These are phyloP conservation scores for Filosporella fistucella DNA, from an alignment of 495 filamentous ascomycete genomes.

Conservation along the genomic window DNA sequence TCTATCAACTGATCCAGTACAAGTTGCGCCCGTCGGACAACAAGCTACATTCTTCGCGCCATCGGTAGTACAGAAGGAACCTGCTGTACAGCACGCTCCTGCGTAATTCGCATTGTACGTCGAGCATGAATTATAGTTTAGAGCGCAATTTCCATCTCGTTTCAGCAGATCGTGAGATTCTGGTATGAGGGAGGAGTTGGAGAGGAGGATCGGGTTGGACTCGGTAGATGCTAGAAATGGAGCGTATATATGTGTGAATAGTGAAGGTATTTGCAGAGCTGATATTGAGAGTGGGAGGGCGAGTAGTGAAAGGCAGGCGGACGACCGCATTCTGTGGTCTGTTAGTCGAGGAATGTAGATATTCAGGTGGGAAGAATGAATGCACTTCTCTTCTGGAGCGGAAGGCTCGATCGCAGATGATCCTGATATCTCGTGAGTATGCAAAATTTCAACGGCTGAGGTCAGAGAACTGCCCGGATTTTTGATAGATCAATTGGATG, in stretches of 20 bases:
- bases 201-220: too few species aligned
- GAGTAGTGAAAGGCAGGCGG: conserved; percentile 1
- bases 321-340: conserved; percentile 12
- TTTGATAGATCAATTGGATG: neutral
- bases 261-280: conserved; percentile 19
- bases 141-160: conserved; percentile 43
- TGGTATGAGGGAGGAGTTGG: conserved; percentile 7
- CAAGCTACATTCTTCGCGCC: conserved; percentile 58
- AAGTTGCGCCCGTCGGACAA: conserved; percentile 56
- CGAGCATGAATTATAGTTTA: conserved; percentile 45
- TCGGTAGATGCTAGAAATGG: conserved; percentile 1
- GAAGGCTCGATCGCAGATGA: neutral
- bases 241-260: conserved; percentile 16
- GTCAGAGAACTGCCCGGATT: neutral
- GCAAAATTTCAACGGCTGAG: neutral
- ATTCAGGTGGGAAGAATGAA: neutral
- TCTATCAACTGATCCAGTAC: conserved; percentile 50
- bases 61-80: conserved; percentile 53
- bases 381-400: neutral
- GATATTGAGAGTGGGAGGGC: conserved; percentile 14
- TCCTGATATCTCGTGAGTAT: conserved; percentile 5
- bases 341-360: neutral
- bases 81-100: conserved; percentile 50
- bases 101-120: conserved; percentile 36
- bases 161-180: conserved; percentile 13